A percentile compares a stretch with the other conserved stretches of the same genome.
phyloP scores from a whole-genome alignment of 1,139 yeast species.

The Zygotorulaspora mrakii region DNA sequence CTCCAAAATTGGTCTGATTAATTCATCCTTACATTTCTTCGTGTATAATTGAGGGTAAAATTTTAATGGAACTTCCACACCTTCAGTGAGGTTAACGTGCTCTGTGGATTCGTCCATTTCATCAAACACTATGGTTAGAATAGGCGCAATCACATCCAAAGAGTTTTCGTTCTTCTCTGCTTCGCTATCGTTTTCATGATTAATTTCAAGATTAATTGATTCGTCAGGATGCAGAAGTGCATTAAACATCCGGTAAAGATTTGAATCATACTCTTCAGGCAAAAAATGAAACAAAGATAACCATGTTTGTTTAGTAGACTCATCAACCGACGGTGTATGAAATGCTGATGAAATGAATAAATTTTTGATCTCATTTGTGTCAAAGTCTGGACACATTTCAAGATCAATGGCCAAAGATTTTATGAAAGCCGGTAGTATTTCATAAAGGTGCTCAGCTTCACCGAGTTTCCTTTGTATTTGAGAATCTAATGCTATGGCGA shows the following conservation, averaged over 20 bases:
- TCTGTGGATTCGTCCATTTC: conserved; percentile 31
- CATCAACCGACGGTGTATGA: conserved; percentile 15
- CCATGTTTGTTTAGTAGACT: conserved; percentile 21
- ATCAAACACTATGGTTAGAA: conserved; percentile 32
- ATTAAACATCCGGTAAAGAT: conserved; percentile 35
- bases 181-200: conserved; percentile 8
- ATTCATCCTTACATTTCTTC: conserved; percentile 26
- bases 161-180: conserved; percentile 24
- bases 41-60: conserved; percentile 36
- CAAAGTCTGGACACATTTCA: conserved; percentile 21
- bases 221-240: conserved; percentile 32
- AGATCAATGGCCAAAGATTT: conserved; percentile 25
- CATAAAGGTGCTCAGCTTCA: conserved; percentile 28
- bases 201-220: conserved; percentile 7
- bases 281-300: conserved; percentile 32
- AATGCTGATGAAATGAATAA: conserved; percentile 31
- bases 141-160: conserved; percentile 28
- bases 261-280: conserved; percentile 35
- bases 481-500: conserved; percentile 22
- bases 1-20: conserved; percentile 26
- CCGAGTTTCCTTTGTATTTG: conserved; percentile 20
- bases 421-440: conserved; percentile 30
- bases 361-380: conserved; percentile 13
- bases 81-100: conserved; percentile 21
- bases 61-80: conserved; percentile 33